These are phyloP conservation scores for Periconia sp. DNA, from an alignment of 2,329 filamentous ascomycete genomes.

Conservation along the genomic window DNA sequence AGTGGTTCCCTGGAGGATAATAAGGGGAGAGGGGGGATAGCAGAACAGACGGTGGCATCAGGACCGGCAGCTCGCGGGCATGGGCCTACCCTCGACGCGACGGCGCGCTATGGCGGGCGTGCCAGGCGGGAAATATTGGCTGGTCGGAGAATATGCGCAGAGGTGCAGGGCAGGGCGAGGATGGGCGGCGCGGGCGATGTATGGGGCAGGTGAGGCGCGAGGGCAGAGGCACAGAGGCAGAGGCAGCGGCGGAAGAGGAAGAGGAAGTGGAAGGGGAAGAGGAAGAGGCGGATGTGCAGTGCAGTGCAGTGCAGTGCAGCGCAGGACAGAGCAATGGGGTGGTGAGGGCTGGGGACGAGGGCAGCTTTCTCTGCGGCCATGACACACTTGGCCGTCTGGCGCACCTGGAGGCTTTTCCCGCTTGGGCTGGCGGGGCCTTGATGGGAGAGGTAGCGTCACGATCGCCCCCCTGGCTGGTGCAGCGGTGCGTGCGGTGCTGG, in stretches of 20 bases:
- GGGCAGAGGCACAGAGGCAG: background rate
- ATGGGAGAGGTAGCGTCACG: slow-evolving; percentile 33
- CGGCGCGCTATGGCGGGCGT: slow-evolving; percentile 28
- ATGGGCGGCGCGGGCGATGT: background rate
- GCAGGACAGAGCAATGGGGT: slow-evolving; percentile 17
- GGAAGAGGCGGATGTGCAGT: background rate
- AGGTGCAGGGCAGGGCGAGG: slow-evolving; percentile 2
- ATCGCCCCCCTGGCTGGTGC: slow-evolving; percentile 37
- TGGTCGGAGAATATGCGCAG: slow-evolving; percentile 36
- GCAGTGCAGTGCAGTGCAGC: background rate
- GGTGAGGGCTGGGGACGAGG: slow-evolving; percentile 26
- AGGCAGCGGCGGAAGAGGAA: background rate
- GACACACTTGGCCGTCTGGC: slow-evolving; percentile 34
- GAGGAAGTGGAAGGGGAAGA: background rate
- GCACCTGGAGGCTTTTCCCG: slow-evolving; percentile 31
- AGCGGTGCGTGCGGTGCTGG: too few species aligned
- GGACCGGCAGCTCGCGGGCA: slow-evolving; percentile 25
- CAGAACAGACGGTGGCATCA: slow-evolving; percentile 34
- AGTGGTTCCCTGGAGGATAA: slow-evolving; percentile 30
- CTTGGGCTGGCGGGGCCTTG: slow-evolving; percentile 32
- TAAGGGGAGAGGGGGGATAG: slow-evolving; percentile 28
- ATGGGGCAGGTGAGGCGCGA: slow-evolving; percentile 12
- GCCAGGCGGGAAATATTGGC: slow-evolving; percentile 16
- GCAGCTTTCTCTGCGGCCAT: slow-evolving; percentile 34
- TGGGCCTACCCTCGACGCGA: slow-evolving; percentile 27